phyloP scores from a whole-genome alignment of 2,329 filamentous ascomycete genomes.

The Colletotrichum tropicale region DNA sequence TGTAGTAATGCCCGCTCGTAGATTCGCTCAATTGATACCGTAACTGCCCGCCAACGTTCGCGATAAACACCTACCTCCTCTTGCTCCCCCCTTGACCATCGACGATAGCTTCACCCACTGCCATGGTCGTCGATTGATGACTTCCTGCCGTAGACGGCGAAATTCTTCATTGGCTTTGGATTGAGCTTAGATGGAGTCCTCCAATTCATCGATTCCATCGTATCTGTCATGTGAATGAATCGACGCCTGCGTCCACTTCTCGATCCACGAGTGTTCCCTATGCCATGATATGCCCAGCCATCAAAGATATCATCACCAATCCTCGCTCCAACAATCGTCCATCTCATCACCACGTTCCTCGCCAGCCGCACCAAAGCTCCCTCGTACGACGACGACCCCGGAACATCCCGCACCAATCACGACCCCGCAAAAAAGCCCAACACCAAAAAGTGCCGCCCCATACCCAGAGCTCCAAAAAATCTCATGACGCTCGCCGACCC shows the following conservation, averaged over 20 bases:
- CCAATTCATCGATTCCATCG: background rate
- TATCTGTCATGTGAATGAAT: accelerated
- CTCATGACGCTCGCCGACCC: conserved; percentile 3
- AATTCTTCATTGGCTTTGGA: too few relatives aligned
- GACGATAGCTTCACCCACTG: background rate
- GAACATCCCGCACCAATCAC: conserved; percentile 11
- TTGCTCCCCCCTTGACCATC: background rate
- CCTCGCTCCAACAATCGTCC: background rate
- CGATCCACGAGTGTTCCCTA: accelerated
- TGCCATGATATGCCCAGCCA: background rate
- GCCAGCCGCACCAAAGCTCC: background rate
- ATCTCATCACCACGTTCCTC: background rate
- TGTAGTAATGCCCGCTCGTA: background rate
- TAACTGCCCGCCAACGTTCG: background rate
- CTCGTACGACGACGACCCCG: background rate
- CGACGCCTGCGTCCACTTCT: background rate
- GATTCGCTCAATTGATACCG: background rate
- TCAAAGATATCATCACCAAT: background rate
- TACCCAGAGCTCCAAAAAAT: conserved; percentile 6
- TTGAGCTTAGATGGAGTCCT: accelerated
- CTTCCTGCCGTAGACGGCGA: background rate
- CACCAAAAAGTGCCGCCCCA: background rate
- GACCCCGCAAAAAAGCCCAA: background rate
- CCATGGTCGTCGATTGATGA: background rate
- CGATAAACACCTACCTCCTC: accelerated